Base-by-base conservation (phyloP, 768 basidiomycete species). In the Suillus subluteus region DNA sequence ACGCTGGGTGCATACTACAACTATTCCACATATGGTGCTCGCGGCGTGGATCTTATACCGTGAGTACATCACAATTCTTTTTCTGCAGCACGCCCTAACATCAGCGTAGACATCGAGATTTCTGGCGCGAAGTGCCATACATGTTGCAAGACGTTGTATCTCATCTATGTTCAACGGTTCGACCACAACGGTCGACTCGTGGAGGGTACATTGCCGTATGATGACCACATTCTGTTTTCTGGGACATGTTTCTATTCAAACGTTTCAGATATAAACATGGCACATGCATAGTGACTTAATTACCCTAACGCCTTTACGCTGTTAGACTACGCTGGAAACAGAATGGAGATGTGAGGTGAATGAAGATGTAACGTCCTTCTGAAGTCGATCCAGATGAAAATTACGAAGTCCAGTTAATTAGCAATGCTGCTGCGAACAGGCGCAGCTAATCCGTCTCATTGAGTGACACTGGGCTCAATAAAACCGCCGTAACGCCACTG, bases 121-220 rank as follows among this genome's bases (percentile, higher is more conserved):
- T 95, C 77, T 95, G 93, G 93, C 82, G 88, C 75, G 94, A 95
- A 78, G 91, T 95, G 3, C 94, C 94, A 5, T 94, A 92, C 70
- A 91, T 95, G 87, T 75, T 94, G 55, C 83, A 84, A 52, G 94
- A 95, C 71, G 90, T 95, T 30, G 74, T 90, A 62, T 86, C 88
- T 26, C 92, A 94, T 78, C 78, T 95, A 46, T 94, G 91, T 76
- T 88, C 91, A 18, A 84, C 84, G 54, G 85, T 91, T 48, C 88
- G 90, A 61, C 88, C 89, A 69, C 85, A 88, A 71, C 87, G 87
- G 44, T 80, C 88, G 18, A 85, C 81, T 73, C 86, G 89, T 64
- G 88, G 90, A 50, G 90, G 90, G 48, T 94, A 94, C 76, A 88
- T 92, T 66, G 84, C 92, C 48, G 92, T 94, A 71, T 92, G 82